Evolutionary conservation across 78 protist species (phyloP).

Genomic region (Mantamonas sphyraenae): DNA sequence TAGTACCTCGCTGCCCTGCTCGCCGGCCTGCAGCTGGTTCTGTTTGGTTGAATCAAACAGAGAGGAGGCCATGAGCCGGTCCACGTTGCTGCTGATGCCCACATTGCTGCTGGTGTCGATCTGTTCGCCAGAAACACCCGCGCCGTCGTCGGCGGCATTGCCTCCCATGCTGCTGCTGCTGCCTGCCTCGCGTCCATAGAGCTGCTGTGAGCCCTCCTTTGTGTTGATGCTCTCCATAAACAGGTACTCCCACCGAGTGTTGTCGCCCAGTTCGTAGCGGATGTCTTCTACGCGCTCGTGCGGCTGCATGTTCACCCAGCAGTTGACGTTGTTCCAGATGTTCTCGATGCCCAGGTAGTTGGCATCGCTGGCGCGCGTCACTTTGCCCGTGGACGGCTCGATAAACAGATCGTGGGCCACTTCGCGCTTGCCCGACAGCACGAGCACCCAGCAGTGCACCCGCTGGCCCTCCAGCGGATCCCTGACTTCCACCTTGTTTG

Average conservation of each 20-base stretch:
- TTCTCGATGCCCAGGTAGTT: constrained; percentile 46
- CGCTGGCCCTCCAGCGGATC: constrained; percentile 42
- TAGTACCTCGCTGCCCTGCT: not conserved
- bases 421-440: constrained; percentile 26
- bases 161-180: too few species aligned
- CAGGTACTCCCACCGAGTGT: too few species aligned
- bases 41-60: too few species aligned
- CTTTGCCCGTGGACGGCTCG: constrained; percentile 53
- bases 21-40: constrained; percentile 1
- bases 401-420: constrained; percentile 16
- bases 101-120: too few species aligned
- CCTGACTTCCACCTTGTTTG: not conserved
- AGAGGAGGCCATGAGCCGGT: too few species aligned
- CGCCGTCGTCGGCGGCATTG: too few species aligned
- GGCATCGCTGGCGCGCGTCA: not conserved
- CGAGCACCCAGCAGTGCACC: constrained; percentile 51
- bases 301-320: constrained; percentile 49
- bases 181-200: too few species aligned
- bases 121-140: too few species aligned
- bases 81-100: too few species aligned
- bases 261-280: not conserved
- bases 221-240: too few species aligned
- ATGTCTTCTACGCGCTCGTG: not conserved
- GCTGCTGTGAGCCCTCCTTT: too few species aligned
- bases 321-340: constrained; percentile 36